Evolutionary conservation across 1,284 basidiomycete genomes (phyloP), one percentile per base, ranked within the genome.

Genomic region (Pseudozyma thailandica): DNA sequence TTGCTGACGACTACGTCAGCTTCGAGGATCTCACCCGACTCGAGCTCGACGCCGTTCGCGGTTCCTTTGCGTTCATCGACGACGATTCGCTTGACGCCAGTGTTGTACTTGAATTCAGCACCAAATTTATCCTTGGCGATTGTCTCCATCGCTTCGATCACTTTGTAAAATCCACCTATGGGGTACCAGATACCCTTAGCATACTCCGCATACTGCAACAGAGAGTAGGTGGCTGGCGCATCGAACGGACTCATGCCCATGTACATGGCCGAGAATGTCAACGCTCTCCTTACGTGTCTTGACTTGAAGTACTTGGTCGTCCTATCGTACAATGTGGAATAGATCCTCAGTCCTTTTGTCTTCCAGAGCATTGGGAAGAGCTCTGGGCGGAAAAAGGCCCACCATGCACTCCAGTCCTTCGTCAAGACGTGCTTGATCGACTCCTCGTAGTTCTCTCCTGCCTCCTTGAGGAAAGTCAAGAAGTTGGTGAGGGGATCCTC

Each of bases 191-290:
- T 86, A 3, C 86, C 86, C 66, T 79, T 77, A 38, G 85, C 85
- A 10, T 86, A 84, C 75, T 87, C 86, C n/a, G 86, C 85, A 78
- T 86, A 87, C 74, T 87, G 86, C 13, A 87, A 78, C 12, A 87
- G 76, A 10, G 84, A 84, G 74, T 86, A 86, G 18, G 86, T 87
- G 6, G 85, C 86, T 0, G 86, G 86, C 0, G 86, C 85, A 37
- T 86, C 85, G 65, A 86, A 87, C 9, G 86, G 86, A 9, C 84
- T 85, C 82, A 85, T 86, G 25, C 85, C 84, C 74, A 76, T 84
- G 71, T 72, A 69, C 74, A 70, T 76, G 7, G 41, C 56, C n/a
- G 41, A 55, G 23, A 66, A 57, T 3, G 49, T 58, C 31, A 66
- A 35, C 1, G 70, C 72, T 7, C 72, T 37, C 21, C 77, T 80